phyloP scores from a whole-genome alignment of 2,329 filamentous ascomycete species.

The Sodiomyces alkalinus region DNA sequence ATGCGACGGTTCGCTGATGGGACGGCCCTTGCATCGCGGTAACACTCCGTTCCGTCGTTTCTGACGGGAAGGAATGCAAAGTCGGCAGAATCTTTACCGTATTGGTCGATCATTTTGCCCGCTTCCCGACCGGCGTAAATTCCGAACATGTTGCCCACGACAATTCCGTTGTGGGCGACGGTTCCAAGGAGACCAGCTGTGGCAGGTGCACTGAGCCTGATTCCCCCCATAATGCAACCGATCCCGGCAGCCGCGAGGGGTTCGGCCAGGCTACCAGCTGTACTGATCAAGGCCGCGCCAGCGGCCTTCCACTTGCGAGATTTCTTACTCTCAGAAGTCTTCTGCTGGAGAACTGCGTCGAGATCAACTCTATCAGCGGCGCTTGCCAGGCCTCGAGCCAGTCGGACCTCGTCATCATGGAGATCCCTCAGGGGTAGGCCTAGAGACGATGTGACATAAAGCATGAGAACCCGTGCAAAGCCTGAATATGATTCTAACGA shows the following conservation, averaged over 20 bases:
- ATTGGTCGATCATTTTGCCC: slow-evolving; percentile 76
- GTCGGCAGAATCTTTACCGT: slow-evolving; percentile 72
- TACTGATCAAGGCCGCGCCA: slow-evolving; percentile 50
- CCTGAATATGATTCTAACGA: slow-evolving; percentile 66
- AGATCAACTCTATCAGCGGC: slow-evolving; percentile 40
- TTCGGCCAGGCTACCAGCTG: slow-evolving; percentile 58
- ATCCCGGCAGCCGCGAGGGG: slow-evolving; percentile 66
- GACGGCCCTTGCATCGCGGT: slow-evolving; percentile 33
- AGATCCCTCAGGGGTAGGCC: slow-evolving; percentile 50
- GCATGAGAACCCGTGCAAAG: slow-evolving; percentile 56
- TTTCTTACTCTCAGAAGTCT: slow-evolving; percentile 46
- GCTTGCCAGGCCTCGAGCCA: slow-evolving; percentile 60
- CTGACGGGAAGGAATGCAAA: slow-evolving; percentile 72
- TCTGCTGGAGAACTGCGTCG: slow-evolving; percentile 16
- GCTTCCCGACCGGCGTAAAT: slow-evolving; percentile 80
- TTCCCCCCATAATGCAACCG: slow-evolving; percentile 61
- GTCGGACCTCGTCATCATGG: slow-evolving; percentile 56
- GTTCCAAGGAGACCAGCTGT: slow-evolving; percentile 68
- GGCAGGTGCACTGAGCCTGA: slow-evolving; percentile 58
- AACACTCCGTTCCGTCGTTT: slow-evolving; percentile 24
- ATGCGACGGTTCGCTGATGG: slow-evolving; percentile 49
- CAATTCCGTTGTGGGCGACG: slow-evolving; percentile 62
- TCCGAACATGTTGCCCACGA: slow-evolving; percentile 77
- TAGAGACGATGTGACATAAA: slow-evolving; percentile 56
- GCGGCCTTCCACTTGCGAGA: slow-evolving; percentile 51